These are phyloP conservation scores for Fusarium concolor DNA, from an alignment of 2,329 filamentous ascomycete genomes.

Conservation along the genomic window DNA sequence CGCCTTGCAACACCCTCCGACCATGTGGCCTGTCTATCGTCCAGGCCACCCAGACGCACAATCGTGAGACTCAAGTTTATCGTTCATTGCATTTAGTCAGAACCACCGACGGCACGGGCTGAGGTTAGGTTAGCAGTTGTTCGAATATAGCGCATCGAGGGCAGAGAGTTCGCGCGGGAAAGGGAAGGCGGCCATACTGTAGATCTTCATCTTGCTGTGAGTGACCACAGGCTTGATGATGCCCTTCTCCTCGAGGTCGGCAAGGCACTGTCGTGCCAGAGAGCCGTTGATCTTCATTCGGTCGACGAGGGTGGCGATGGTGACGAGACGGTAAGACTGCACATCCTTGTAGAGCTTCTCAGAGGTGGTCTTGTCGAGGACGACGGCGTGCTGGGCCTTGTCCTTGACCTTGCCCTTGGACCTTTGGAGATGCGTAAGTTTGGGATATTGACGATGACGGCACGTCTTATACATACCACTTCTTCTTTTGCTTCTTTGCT, in stretches of 20 bases:
- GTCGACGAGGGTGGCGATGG: constrained; percentile 98
- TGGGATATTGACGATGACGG: constrained; percentile 26
- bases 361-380: constrained; percentile 96
- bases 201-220: constrained; percentile 98
- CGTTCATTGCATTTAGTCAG: constrained; percentile 54
- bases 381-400: constrained; percentile 99
- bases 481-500: constrained; percentile 65
- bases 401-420: constrained; percentile 88
- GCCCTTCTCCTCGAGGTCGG: constrained; percentile 96
- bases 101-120: constrained; percentile 71
- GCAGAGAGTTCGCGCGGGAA: constrained; percentile 5
- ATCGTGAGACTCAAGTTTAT: constrained; percentile 53
- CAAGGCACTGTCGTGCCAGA: constrained; percentile 87
- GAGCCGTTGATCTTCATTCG: constrained; percentile 99
- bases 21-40: constrained; percentile 52
- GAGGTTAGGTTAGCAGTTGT: constrained; percentile 48
- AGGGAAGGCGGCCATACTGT: constrained; percentile 71
- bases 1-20: constrained; percentile 51
- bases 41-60: constrained; percentile 54
- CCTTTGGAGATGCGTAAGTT: constrained; percentile 40
- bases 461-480: constrained; percentile 53
- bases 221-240: constrained; percentile 97
- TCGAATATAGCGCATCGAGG: background rate
- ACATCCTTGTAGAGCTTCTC: constrained; percentile 99
- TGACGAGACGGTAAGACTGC: constrained; percentile 99